These are phyloP conservation scores for Picochlorum costavermella DNA, from an alignment of 139 green algal species.

Conservation along the genomic window DNA sequence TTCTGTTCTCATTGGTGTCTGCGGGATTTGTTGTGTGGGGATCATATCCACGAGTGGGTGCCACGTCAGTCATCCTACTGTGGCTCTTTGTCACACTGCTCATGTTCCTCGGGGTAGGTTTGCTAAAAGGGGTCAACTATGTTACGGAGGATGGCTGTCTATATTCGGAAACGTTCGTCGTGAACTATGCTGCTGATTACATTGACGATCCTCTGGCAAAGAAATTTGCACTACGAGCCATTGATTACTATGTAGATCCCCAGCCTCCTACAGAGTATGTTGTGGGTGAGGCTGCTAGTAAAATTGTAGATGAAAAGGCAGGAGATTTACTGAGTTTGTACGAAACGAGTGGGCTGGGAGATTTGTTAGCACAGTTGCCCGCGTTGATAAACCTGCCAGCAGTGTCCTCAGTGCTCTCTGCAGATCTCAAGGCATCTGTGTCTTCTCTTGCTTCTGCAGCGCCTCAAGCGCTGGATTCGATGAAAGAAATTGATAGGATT, in stretches of 20 bases:
- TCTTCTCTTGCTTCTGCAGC: too few relatives aligned
- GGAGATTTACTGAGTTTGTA: not conserved
- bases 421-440: too few relatives aligned
- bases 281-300: conserved; percentile 1
- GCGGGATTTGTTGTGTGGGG: not conserved
- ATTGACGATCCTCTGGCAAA: conserved; percentile 3
- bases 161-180: conserved; percentile 16
- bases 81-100: conserved; percentile 24
- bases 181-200: conserved; percentile 2
- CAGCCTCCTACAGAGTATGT: not conserved
- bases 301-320: not conserved
- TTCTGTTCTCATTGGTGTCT: conserved; percentile 1
- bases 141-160: conserved; percentile 10
- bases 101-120: conserved; percentile 27
- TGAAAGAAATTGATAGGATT: too few relatives aligned
- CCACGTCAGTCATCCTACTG: conserved; percentile 4
- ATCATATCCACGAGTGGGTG: conserved; percentile 1
- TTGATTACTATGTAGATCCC: conserved; percentile 21
- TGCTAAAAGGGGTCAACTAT: conserved; percentile 15
- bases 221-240: not conserved
- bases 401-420: too few relatives aligned
- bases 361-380: too few relatives aligned
- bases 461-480: too few relatives aligned
- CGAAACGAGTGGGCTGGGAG: too few relatives aligned
- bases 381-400: too few relatives aligned